Base-by-base conservation (phyloP, 805 yeast genomes). In the Sugiyamaella boreocaroliniensis region DNA sequence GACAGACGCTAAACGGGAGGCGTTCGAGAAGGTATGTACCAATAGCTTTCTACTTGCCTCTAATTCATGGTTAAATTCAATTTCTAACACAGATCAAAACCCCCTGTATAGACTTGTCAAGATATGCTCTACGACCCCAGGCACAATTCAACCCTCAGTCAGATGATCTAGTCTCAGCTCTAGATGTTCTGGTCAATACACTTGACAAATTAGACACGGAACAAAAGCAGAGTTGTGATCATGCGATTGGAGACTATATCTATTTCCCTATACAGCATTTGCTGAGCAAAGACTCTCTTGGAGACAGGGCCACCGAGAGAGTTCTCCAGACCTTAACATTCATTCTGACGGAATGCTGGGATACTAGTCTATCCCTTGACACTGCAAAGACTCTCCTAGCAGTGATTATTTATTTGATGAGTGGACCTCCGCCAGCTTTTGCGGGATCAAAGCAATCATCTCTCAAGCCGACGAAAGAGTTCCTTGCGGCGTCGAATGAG, bases 211-310 rank as follows among this genome's bases (percentile, higher is more conserved):
- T 48, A 34, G 14, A n/a, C 12, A 32, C 37, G 37, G 26, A 42
- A 14, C 22, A 42, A 3, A 47, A 49, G 19, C 18, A 14, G 9
- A 47, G 34, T n/a, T 52, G 48, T 44, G 60, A 57, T 47, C 49
- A 58, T 11, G 50, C 51, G 11, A 61, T 82, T 16, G 85, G 85
- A 0, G 86, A 83, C 55, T 82, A 82, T 54, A 72, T 83, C 1
- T 82, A 81, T 64, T 75, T 80, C 11, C 89, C 89, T 0, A 59
- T 84, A 2, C 75, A 81, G 1, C 75, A 76, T 50, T 61, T 84
- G 8, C 64, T 84, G 42, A 76, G 77, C 52, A 76, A 76, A 43
- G 73, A 70, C 11, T 46, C 48, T n/a, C 61, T 82, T 1, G 72
- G 76, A 2, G 79, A 76, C 45, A 58, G 73, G 0, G 79, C 74